Conservation (phyloP, 2,329 filamentous ascomycete species). For the Zymoseptoria ardabiliae region DNA sequence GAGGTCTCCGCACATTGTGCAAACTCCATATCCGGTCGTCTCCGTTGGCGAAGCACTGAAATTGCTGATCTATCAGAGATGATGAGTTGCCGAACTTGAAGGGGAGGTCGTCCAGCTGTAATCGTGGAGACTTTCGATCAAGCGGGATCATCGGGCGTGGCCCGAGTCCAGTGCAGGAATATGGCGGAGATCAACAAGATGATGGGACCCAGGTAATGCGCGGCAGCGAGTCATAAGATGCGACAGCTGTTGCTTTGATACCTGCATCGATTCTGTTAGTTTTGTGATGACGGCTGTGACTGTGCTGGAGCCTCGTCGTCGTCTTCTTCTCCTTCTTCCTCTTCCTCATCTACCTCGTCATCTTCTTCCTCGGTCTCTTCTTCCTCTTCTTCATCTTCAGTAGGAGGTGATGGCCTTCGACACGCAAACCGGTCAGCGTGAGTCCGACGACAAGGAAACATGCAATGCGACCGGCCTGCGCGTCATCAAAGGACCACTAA, state of each 20-base stretch:
- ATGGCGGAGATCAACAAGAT: constrained; percentile 24
- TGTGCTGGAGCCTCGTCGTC: neutral
- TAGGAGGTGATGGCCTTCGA: constrained; percentile 5
- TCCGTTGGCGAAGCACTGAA: neutral
- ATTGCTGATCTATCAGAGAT: neutral
- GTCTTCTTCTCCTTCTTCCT: neutral
- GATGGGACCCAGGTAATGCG: constrained; percentile 25
- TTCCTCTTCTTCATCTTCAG: neutral
- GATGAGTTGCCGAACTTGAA: neutral
- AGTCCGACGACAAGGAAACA: neutral
- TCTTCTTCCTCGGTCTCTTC: neutral
- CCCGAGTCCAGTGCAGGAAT: constrained; percentile 17
- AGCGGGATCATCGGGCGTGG: neutral
- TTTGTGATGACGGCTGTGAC: neutral
- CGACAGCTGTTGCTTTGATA: constrained; percentile 34
- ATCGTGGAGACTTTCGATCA: neutral
- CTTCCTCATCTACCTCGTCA: neutral
- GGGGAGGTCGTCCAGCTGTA: neutral
- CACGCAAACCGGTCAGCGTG: constrained; percentile 6
- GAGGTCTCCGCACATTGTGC: too few relatives aligned
- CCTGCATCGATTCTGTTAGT: constrained; percentile 20
- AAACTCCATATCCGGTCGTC: too few relatives aligned
- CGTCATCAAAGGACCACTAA: neutral
- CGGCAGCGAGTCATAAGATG: constrained; percentile 34
- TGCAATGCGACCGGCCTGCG: constrained; percentile 9